phyloP scores from a whole-genome alignment of 1,284 basidiomycete species.

The Cryptococcus floricola region DNA sequence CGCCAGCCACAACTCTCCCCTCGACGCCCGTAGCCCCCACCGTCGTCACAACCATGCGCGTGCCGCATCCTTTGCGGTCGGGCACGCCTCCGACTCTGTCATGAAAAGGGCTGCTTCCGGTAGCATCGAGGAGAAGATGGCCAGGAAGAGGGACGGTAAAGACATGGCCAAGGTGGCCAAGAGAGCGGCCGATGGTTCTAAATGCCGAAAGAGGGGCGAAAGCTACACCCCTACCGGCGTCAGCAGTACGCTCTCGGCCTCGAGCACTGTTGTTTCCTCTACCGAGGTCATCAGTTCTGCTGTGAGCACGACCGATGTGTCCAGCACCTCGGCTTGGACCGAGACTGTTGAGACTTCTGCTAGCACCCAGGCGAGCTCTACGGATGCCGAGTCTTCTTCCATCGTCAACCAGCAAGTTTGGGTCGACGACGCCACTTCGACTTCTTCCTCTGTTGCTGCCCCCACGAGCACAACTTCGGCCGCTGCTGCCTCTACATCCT shows the following conservation, averaged over 20 bases:
- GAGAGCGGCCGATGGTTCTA: constrained; percentile 9
- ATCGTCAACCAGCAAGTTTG: background rate
- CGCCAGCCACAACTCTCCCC: constrained; percentile 10
- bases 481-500: background rate
- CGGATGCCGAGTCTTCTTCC: background rate
- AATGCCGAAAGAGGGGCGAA: constrained; percentile 6
- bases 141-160: constrained; percentile 1
- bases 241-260: background rate
- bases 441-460: background rate
- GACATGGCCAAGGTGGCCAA: constrained; percentile 11
- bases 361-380: background rate
- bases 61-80: constrained; percentile 4
- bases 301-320: constrained; percentile 10
- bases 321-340: constrained; percentile 4
- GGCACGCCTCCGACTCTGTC: background rate
- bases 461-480: background rate
- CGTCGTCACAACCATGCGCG: constrained; percentile 10
- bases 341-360: background rate
- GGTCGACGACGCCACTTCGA: constrained; percentile 1
- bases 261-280: background rate
- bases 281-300: background rate
- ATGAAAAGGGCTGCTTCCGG: background rate
- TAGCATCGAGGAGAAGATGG: constrained; percentile 17
- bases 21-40: constrained; percentile 9
- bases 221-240: constrained; percentile 2